Evolutionary conservation across 176 grass and related monocot species (phyloP), one percentile per base, ranked within the genome.

Genomic region (Oryza officinalis): DNA sequence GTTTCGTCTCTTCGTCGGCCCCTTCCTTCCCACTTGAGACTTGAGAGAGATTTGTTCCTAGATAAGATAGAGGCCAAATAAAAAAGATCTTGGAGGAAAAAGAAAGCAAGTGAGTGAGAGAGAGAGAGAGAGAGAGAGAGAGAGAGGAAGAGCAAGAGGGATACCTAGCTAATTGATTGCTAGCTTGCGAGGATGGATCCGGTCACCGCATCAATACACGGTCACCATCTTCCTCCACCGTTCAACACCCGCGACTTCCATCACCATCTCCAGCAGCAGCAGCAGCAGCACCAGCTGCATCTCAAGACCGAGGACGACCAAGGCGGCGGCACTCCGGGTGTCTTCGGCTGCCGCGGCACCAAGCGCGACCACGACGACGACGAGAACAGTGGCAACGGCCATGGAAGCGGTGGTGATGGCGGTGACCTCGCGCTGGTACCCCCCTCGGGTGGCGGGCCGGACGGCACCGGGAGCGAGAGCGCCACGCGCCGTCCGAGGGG

Each of bases 191-290:
- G 70, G 28, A 95, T 95, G 93, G 94, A 93, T 93, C 90, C 85
- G 1, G 72, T 88, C 47, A 72, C 77, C 32, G 84, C 80, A 64
- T 85, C 86, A 69, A 91, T 86, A 72, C 84, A 90, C 75, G 89
- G 81, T 72, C 94, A 96, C 77, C 94, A 93, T 83, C 94, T 97
- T 77, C 94, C 94, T 82, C 91, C 94, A 20, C 91, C 94, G 0
- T 97, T 97, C 80, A 92, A 97, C 87, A 97, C 86, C 86, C 94
- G 91, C 6, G 91, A 93, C 23, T 97, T 97, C 64, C 89, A 97
- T 69, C 89, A 86, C 78, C 88, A 90, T 59, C 78, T 89, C 80
- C 94, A 90, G 74, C 91, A 88, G 81, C 90, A 91, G 47, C 81
- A 88, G 49, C 81, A 88, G 49, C 86, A 94, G 10, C 87, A 87